Evolutionary conservation across 805 yeast genomes (phyloP).

Genomic region (Hanseniaspora meyeri): DNA sequence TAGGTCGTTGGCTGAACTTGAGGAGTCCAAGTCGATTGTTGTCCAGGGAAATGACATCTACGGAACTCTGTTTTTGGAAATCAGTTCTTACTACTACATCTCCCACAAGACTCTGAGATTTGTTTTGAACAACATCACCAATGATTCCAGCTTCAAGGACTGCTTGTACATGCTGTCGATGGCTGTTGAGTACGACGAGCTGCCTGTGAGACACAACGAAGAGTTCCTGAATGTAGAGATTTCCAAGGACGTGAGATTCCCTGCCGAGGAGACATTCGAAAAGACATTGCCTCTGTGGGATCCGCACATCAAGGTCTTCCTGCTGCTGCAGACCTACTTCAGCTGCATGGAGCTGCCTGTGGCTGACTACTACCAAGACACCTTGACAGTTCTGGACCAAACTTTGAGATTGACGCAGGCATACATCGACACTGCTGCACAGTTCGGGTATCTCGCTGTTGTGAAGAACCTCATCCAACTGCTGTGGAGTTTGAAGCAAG

Average conservation of each 20-base stretch:
- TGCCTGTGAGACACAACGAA: slow-evolving; percentile 87
- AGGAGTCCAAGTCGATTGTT: slow-evolving; percentile 58
- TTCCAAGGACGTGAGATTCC: slow-evolving; percentile 59
- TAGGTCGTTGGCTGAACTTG: slow-evolving; percentile 49
- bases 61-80: slow-evolving; percentile 72
- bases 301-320: slow-evolving; percentile 67
- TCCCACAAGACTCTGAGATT: slow-evolving; percentile 79
- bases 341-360: slow-evolving; percentile 76
- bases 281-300: slow-evolving; percentile 65
- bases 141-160: slow-evolving; percentile 31
- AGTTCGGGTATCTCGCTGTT: slow-evolving; percentile 56
- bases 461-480: slow-evolving; percentile 50
- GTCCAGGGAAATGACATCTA: slow-evolving; percentile 35
- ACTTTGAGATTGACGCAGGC: slow-evolving; percentile 90
- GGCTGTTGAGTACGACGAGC: slow-evolving; percentile 72
- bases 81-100: slow-evolving; percentile 83
- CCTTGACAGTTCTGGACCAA: slow-evolving; percentile 85
- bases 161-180: slow-evolving; percentile 36
- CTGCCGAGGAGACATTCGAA: slow-evolving; percentile 45
- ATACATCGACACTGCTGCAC: slow-evolving; percentile 77
- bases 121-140: slow-evolving; percentile 42
- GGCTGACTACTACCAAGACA: slow-evolving; percentile 90
- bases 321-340: slow-evolving; percentile 73
- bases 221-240: slow-evolving; percentile 75
- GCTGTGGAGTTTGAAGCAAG: slow-evolving; percentile 83